phyloP scores from a whole-genome alignment of 768 basidiomycete species.

The Mycena haematopus region DNA sequence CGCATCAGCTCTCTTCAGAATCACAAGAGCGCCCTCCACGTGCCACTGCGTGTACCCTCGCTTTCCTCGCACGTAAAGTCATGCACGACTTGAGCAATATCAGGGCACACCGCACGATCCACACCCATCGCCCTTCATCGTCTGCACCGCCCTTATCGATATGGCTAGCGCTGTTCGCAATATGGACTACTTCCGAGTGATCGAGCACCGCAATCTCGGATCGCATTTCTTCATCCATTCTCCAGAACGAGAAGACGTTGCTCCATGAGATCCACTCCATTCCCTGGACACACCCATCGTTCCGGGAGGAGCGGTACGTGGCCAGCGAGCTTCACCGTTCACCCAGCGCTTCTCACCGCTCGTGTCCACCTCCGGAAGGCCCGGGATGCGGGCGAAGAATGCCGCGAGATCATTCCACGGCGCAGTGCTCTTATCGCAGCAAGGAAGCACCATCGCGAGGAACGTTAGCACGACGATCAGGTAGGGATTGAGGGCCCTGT shows the following conservation, averaged over 20 bases:
- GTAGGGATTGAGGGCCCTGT: constrained; percentile 43
- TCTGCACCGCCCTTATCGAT: no score
- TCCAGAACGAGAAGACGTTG: constrained; percentile 95
- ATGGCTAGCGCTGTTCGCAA: no score
- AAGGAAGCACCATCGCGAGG: constrained; percentile 74
- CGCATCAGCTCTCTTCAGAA: no score
- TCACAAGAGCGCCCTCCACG: no score
- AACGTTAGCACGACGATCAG: constrained; percentile 51
- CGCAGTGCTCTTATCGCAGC: constrained; percentile 70
- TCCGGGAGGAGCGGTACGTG: constrained; percentile 83
- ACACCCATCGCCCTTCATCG: no score
- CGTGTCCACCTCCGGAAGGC: constrained; percentile 31
- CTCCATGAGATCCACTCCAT: constrained; percentile 92
- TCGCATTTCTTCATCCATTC: constrained; percentile 59
- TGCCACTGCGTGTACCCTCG: no score
- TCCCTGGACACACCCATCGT: constrained; percentile 94
- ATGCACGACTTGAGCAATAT: no score
- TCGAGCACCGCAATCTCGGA: constrained; percentile 74
- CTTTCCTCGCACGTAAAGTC: no score
- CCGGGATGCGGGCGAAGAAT: constrained; percentile 68
- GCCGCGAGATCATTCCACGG: constrained; percentile 82
- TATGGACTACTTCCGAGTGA: constrained; percentile 57
- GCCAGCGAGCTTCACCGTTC: constrained; percentile 48
- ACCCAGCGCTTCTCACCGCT: constrained; percentile 47
- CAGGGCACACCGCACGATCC: no score